These are phyloP conservation scores for Sarcocystis neurona DNA, from an alignment of 169 alveolate genomes.

Conservation along the genomic window DNA sequence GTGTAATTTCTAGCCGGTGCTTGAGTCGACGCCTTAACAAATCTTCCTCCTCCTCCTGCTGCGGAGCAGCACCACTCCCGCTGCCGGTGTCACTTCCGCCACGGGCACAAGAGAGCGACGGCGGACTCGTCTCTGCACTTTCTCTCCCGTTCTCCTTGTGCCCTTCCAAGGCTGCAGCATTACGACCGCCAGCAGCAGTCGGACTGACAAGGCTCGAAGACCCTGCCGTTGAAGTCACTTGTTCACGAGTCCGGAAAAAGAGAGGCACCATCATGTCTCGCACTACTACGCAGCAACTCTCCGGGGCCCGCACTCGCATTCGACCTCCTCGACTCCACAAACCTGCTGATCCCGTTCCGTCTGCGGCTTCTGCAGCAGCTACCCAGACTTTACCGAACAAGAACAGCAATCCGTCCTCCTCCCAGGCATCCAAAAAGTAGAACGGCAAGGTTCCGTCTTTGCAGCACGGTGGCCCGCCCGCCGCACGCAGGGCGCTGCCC, in stretches of 20 bases:
- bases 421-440: conserved; percentile 62
- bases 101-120: too few relatives aligned
- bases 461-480: conserved; percentile 35
- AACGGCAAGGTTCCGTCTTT: conserved; percentile 49
- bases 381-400: conserved; percentile 61
- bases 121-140: neutral
- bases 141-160: neutral
- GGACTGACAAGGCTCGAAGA: neutral
- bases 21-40: neutral
- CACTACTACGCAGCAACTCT: conserved; percentile 66
- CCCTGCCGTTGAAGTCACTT: conserved; percentile 18
- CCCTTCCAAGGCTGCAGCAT: neutral
- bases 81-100: neutral
- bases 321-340: neutral
- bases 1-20: conserved; percentile 7
- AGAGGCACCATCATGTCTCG: conserved; percentile 57
- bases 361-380: conserved; percentile 17
- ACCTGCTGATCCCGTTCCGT: neutral
- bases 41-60: neutral
- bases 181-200: neutral
- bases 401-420: conserved; percentile 54
- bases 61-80: neutral
- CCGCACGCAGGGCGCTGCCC: conserved; percentile 15
- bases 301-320: neutral
- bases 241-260: conserved; percentile 53